Evolutionary conservation across 306 rosid genomes (phyloP).

Genomic region (Casuarina glauca): DNA sequence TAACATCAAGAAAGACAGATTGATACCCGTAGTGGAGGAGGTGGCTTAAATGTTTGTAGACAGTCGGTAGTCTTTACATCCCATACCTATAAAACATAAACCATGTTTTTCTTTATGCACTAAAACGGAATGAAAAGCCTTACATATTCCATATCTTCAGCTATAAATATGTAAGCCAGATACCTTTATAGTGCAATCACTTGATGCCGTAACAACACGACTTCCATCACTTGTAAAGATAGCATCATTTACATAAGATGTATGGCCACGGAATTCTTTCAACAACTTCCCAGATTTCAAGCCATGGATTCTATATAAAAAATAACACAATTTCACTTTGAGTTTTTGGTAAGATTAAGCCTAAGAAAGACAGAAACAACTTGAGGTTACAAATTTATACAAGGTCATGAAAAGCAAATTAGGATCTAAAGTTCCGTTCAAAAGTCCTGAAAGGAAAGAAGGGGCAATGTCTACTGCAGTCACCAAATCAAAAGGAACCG

Average conservation of each 20-base stretch:
- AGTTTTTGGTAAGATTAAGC: neutral
- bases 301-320: slow-evolving; percentile 75
- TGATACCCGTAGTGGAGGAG: slow-evolving; percentile 89
- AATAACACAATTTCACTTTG: slow-evolving; percentile 2
- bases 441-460: neutral
- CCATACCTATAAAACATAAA: slow-evolving; percentile 70
- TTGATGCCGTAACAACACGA: slow-evolving; percentile 89
- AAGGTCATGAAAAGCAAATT: neutral
- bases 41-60: slow-evolving; percentile 95
- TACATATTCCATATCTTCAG: neutral
- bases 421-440: neutral
- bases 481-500: neutral
- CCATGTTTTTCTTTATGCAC: slow-evolving; percentile 10
- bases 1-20: neutral
- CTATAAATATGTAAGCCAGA: slow-evolving; percentile 3
- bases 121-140: neutral
- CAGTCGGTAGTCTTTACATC: slow-evolving; percentile 86
- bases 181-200: slow-evolving; percentile 98
- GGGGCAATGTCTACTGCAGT: neutral
- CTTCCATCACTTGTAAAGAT: slow-evolving; percentile 84
- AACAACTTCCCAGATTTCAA: slow-evolving; percentile 90
- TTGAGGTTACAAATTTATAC: neutral
- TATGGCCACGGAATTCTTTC: slow-evolving; percentile 97
- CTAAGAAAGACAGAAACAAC: neutral
- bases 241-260: slow-evolving; percentile 93